Evolutionary conservation across 1,284 basidiomycete genomes (phyloP), one percentile per base, ranked within the genome.

Genomic region (Sparassis latifolia): DNA sequence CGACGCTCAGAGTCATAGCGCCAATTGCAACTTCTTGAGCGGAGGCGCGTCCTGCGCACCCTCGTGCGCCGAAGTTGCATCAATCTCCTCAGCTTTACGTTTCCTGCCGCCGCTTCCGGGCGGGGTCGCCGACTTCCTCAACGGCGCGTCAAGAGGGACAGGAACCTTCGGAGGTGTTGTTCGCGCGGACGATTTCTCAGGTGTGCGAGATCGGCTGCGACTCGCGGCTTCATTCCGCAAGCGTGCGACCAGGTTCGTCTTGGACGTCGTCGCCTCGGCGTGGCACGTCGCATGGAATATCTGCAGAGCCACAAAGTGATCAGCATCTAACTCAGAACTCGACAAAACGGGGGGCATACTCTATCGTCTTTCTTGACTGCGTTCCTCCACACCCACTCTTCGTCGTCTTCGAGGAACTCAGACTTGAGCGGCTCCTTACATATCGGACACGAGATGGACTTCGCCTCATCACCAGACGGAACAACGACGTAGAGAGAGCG

Each of bases 311-410:
- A 50, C 10, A 6, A 39, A 44, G 50, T 54, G 52, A 57, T 30
- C 28, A 50, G 47, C 30, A 12, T 37, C 7, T 39, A 10, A 3
- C 7, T 27, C 7, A 38, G 33, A 10, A 42, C 10, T 31, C n/a
- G 10, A 42, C 39, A 44, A 35, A 31, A 5, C 6, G 33, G 39
- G 27, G 6, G 41, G 74, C 88, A 55, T 68, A 92, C 92, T 73
- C 79, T 80, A 50, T 87, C 87, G 55, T 94, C 89, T 51, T 86
- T 84, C 65, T 79, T 80, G 29, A 94, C 75, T 0, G 95, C 93
- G 65, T 99, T 97, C 62, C 79, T 80, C 92, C 94, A 99, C 20
- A 98, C 88, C 95, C 96, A 99, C 60, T 98, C 97, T 71, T 99
- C 97, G 55, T 97, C 94, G 50, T 97, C 95, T 65, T 99, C 94